A percentile compares a stretch with the other conserved stretches of the same genome.
Evolutionary conservation across 2,329 filamentous ascomycete species (phyloP).

Genomic region (Corniculantispora saksenae): DNA sequence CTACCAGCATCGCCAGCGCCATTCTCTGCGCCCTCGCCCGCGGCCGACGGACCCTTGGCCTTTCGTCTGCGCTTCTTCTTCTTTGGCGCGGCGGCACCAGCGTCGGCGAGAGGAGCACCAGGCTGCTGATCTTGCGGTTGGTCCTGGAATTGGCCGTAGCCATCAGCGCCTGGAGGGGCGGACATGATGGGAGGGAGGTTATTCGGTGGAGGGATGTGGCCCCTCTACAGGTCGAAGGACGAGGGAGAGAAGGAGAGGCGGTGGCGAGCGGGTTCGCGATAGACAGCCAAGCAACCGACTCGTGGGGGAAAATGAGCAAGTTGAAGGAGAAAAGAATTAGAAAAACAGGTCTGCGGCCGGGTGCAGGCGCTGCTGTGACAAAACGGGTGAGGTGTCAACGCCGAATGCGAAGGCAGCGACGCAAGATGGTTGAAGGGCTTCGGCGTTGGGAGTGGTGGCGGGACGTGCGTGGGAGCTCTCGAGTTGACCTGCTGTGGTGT

Average conservation of each 20-base stretch:
- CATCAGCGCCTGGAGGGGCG: slow-evolving; percentile 54
- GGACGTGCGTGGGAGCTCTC: slow-evolving; percentile 18
- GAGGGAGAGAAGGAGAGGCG: slow-evolving; percentile 25
- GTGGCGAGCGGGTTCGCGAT: slow-evolving; percentile 21
- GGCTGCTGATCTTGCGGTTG: slow-evolving; percentile 45
- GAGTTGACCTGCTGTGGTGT: slow-evolving; percentile 19
- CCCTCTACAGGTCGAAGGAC: slow-evolving; percentile 25
- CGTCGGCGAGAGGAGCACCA: slow-evolving; percentile 31
- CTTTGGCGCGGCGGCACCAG: slow-evolving; percentile 46
- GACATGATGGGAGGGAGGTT: slow-evolving; percentile 48
- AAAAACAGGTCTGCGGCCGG: background rate
- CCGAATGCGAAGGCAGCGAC: slow-evolving; percentile 17
- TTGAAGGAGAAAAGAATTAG: background rate
- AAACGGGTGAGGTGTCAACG: slow-evolving; percentile 5
- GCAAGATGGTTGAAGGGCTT: slow-evolving; percentile 7
- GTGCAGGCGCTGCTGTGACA: background rate
- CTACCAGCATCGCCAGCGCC: slow-evolving; percentile 30
- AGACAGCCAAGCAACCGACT: slow-evolving; percentile 10
- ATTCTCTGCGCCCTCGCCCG: slow-evolving; percentile 26
- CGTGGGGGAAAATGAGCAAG: slow-evolving; percentile 10
- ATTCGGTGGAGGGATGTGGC: background rate
- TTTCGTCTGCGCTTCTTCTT: slow-evolving; percentile 77
- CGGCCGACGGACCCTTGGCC: slow-evolving; percentile 28
- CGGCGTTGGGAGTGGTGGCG: slow-evolving; percentile 17
- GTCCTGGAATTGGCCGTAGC: slow-evolving; percentile 51